A percentile compares a stretch with the other conserved stretches of the same genome.
These are phyloP conservation scores for Backusella morwellensis DNA, from an alignment of 192 early-diverging fungal species.

Conservation along the genomic window DNA sequence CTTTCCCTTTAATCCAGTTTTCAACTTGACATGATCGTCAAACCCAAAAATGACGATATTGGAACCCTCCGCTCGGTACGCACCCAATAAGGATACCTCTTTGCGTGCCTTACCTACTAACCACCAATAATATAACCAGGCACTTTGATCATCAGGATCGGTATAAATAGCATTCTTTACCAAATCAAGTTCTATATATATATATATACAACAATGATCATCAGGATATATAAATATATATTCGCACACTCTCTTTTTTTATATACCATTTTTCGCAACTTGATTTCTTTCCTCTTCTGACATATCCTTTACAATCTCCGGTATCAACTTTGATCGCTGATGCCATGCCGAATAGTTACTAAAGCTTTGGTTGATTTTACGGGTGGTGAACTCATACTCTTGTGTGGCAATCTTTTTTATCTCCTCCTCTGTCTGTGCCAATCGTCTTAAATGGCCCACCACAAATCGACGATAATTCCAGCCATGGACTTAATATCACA, in stretches of 20 bases:
- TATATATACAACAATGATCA: slow-evolving; percentile 1
- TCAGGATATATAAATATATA: not conserved
- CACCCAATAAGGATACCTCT: slow-evolving; percentile 33
- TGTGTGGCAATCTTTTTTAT: slow-evolving; percentile 35
- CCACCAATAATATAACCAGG: slow-evolving; percentile 97
- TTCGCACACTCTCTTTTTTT: not conserved
- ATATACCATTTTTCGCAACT: slow-evolving; percentile 34
- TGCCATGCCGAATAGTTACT: slow-evolving; percentile 99
- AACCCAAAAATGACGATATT: slow-evolving; percentile 33
- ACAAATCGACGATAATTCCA: slow-evolving; percentile 98
- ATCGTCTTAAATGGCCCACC: slow-evolving; percentile 41
- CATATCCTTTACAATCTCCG: slow-evolving; percentile 44
- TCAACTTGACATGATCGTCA: slow-evolving; percentile 36
- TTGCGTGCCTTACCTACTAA: slow-evolving; percentile 61
- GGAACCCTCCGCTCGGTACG: slow-evolving; percentile 18
- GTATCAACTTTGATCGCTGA: slow-evolving; percentile 82
- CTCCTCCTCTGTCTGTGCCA: slow-evolving; percentile 24
- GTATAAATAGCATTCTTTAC: slow-evolving; percentile 93
- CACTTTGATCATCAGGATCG: slow-evolving; percentile 95
- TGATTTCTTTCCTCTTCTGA: slow-evolving; percentile 40
- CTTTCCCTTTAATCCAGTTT: slow-evolving; percentile 8
- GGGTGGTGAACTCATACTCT: slow-evolving; percentile 89
- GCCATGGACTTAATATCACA: slow-evolving; percentile 75
- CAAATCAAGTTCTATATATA: slow-evolving; percentile 69
- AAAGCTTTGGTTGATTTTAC: slow-evolving; percentile 90